Evolutionary conservation across 495 filamentous ascomycete genomes (phyloP).

Genomic region (Aspergillus baeticus): DNA sequence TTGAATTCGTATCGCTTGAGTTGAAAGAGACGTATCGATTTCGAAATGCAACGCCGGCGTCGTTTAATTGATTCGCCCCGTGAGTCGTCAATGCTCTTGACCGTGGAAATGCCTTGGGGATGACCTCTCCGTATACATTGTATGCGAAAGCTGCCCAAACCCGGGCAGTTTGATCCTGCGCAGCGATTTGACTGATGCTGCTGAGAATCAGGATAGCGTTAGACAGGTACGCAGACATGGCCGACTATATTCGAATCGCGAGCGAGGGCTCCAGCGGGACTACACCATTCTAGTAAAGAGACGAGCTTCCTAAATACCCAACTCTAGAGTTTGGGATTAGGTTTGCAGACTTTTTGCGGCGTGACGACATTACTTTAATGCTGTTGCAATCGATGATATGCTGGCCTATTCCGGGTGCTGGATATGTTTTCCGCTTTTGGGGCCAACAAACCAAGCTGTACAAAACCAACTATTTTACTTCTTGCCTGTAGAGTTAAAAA

Average conservation of each 20-base stretch:
- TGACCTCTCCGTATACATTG: slow-evolving; percentile 71
- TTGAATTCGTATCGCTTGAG: slow-evolving; percentile 32
- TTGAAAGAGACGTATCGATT: slow-evolving; percentile 54
- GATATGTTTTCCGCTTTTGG: background rate
- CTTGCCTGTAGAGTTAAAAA: too few species aligned
- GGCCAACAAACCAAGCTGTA: background rate
- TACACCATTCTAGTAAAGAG: background rate
- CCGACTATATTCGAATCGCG: background rate
- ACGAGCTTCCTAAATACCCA: background rate
- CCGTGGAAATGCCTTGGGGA: slow-evolving; percentile 53
- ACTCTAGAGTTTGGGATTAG: background rate
- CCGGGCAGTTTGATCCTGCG: slow-evolving; percentile 45
- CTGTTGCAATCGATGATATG: background rate
- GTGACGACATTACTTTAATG: slow-evolving; percentile 6
- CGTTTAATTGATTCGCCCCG: slow-evolving; percentile 65
- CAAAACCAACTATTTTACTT: too few species aligned
- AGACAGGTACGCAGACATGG: slow-evolving; percentile 19
- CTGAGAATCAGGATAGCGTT: slow-evolving; percentile 10
- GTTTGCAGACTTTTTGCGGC: background rate
- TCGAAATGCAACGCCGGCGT: slow-evolving; percentile 61
- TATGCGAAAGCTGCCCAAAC: slow-evolving; percentile 70
- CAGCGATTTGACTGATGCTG: slow-evolving; percentile 17
- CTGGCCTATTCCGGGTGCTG: slow-evolving; percentile 1
- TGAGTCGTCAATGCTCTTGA: slow-evolving; percentile 59
- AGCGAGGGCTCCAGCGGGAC: background rate